A percentile compares a stretch with the other conserved stretches of the same genome.
phyloP scores from a whole-genome alignment of 352 stramenopile genomes.

The Phytophthora cajani region DNA sequence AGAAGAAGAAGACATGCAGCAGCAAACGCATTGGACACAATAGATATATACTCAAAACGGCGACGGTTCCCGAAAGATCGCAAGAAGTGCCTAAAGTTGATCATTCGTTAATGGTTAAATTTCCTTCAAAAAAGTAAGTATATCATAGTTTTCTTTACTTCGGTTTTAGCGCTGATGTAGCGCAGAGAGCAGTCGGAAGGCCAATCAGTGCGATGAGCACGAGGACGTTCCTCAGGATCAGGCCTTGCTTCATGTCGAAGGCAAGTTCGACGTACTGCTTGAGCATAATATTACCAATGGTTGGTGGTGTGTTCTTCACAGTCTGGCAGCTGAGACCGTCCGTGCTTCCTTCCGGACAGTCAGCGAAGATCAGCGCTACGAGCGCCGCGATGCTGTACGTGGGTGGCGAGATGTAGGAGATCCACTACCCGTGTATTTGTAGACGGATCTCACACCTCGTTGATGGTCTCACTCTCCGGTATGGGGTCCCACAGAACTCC shows the following conservation, averaged over 20 bases:
- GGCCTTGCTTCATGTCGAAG: constrained; percentile 1
- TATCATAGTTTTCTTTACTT: too few species aligned
- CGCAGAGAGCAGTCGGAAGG: constrained; percentile 7
- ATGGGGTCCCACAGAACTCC: too few species aligned
- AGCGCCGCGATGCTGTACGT: neutral
- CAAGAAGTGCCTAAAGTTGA: neutral
- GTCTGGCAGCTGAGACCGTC: neutral
- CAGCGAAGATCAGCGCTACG: neutral
- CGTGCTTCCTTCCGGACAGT: neutral
- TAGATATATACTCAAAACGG: constrained; percentile 10
- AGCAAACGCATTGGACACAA: constrained; percentile 14
- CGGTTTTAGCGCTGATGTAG: neutral
- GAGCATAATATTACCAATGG: neutral
- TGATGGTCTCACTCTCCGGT: too few species aligned
- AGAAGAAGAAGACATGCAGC: constrained; percentile 14
- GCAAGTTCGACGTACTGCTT: neutral
- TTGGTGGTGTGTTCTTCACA: neutral
- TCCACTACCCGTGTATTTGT: neutral
- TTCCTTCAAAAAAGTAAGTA: too few species aligned
- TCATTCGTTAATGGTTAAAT: too few species aligned
- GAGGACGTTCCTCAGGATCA: neutral
- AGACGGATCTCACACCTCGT: neutral
- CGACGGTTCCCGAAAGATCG: constrained; percentile 36
- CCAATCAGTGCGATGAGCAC: neutral
- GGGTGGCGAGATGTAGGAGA: neutral